Base-by-base conservation (phyloP, 768 basidiomycete species). In the Pleurotus pulmonarius region DNA sequence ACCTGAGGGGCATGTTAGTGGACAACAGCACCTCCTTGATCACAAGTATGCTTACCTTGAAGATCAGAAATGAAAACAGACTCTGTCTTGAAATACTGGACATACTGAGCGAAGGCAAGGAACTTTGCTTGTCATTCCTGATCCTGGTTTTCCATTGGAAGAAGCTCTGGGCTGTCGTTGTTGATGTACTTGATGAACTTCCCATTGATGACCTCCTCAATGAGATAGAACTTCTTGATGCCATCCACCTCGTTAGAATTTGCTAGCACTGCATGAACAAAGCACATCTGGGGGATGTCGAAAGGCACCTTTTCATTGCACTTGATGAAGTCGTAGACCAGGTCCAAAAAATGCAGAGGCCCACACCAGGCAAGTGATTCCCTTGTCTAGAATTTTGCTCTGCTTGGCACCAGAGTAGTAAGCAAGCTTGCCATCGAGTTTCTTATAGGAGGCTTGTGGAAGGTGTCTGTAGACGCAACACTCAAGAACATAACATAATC, bases 291-390 rank as follows among this genome's bases (percentile, higher is more conserved):
- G 6, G 62, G 63, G 41, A 64, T 58, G n/a, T 3, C 2, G 25
- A 64, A 59, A 3, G 55, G 46, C 3, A 59, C 55, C 26, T 29
- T 25, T 3, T 18, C 34, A 25, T 55, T 24, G 12, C 1, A 39
- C 13, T 57, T 18, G 6, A 62, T 60, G 46, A 59, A 63, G 13
- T 46, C 25, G 40, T 64, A 62, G 12, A 64, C 65, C 18, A 64
- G 47, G 22, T 57, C 52, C 55, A n/a, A 64, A 45, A 15, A 64
- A 54, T 0, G 49, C 63, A 45, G 40, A 49, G 15, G 64, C 64
- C 66, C 65, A 67, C 9, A 57, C 56, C 20, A 64, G 46, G 54
- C 65, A 65, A 34, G 60, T 48, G 24, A 66, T 52, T 29, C 65
- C 64, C 58, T 56, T 56, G 11, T 52, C 56, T 2, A 65, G 59